phyloP scores from a whole-genome alignment of 2,329 filamentous ascomycete species.

The Stachybotrys chartarum region DNA sequence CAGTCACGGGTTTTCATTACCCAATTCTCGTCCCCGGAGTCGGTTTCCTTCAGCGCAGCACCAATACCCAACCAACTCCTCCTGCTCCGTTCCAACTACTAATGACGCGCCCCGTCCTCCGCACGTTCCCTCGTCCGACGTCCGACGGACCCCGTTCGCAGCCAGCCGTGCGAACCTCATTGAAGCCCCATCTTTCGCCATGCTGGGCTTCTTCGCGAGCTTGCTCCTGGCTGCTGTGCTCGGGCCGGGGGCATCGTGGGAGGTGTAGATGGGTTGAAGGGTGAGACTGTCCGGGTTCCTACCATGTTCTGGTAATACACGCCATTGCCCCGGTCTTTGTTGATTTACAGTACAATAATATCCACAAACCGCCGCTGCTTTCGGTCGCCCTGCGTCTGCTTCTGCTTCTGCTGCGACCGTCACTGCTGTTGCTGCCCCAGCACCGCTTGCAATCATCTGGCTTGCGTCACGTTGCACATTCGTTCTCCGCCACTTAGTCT shows the following conservation, averaged over 20 bases:
- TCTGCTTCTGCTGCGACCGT: too few species aligned
- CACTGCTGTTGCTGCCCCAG: too few species aligned
- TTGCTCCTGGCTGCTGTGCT: background rate
- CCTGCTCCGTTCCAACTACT: constrained; percentile 14
- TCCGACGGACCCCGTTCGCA: background rate
- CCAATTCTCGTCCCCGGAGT: constrained; percentile 23
- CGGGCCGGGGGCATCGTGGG: background rate
- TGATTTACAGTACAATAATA: too few species aligned
- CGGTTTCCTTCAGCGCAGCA: too few species aligned
- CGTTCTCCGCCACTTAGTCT: background rate
- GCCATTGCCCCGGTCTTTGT: too few species aligned
- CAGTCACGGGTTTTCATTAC: constrained; percentile 42
- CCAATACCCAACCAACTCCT: too few species aligned
- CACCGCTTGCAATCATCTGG: background rate
- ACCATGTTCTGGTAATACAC: too few species aligned
- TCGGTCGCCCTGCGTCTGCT: too few species aligned
- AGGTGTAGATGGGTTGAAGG: background rate
- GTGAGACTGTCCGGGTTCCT: too few species aligned
- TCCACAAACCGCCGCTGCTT: too few species aligned
- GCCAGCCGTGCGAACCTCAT: background rate
- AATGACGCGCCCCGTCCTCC: constrained; percentile 18
- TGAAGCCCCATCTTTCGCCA: background rate
- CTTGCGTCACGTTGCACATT: background rate
- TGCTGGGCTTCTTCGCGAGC: background rate
- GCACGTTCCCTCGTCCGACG: background rate